These are phyloP conservation scores for Gamarada debralockiae DNA, from an alignment of 495 filamentous ascomycete species.

Conservation along the genomic window DNA sequence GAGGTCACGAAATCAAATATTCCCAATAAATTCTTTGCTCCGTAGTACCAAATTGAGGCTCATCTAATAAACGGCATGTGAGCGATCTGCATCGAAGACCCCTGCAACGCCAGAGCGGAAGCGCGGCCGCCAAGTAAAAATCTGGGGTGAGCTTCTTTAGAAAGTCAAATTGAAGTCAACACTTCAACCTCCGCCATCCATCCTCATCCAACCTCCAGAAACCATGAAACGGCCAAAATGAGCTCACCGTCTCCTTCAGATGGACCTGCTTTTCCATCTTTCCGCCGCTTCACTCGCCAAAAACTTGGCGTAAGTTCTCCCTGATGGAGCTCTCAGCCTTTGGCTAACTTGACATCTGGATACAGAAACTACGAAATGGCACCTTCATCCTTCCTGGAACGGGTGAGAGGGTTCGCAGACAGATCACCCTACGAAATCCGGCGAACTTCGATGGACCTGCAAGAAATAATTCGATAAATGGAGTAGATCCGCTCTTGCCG, in stretches of 20 bases:
- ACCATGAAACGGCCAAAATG: slow-evolving; percentile 23
- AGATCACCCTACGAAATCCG: slow-evolving; percentile 48
- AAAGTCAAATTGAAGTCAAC: too few relatives aligned
- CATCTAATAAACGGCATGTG: too few relatives aligned
- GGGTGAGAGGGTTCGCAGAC: slow-evolving; percentile 54
- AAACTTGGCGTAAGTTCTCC: slow-evolving; percentile 21
- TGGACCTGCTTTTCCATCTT: slow-evolving; percentile 17
- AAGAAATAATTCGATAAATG: slow-evolving; percentile 3
- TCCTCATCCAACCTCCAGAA: not conserved
- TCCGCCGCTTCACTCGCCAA: slow-evolving; percentile 12
- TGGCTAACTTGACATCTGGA: not conserved
- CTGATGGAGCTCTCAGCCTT: not conserved
- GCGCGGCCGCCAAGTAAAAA: too few relatives aligned
- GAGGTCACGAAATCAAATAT: too few relatives aligned
- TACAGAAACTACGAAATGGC: slow-evolving; percentile 50
- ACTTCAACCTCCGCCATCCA: too few relatives aligned
- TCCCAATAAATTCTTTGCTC: too few relatives aligned
- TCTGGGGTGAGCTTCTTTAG: too few relatives aligned
- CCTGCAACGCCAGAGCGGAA: too few relatives aligned
- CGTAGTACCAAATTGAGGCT: too few relatives aligned
- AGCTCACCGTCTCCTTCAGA: slow-evolving; percentile 21
- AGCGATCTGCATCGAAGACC: too few relatives aligned
- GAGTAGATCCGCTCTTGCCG: slow-evolving; percentile 9
- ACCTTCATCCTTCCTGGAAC: slow-evolving; percentile 58
- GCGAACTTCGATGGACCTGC: slow-evolving; percentile 27